Evolutionary conservation across 768 basidiomycete genomes (phyloP), one percentile per base, ranked within the genome.

Genomic region (Galerina marginata): DNA sequence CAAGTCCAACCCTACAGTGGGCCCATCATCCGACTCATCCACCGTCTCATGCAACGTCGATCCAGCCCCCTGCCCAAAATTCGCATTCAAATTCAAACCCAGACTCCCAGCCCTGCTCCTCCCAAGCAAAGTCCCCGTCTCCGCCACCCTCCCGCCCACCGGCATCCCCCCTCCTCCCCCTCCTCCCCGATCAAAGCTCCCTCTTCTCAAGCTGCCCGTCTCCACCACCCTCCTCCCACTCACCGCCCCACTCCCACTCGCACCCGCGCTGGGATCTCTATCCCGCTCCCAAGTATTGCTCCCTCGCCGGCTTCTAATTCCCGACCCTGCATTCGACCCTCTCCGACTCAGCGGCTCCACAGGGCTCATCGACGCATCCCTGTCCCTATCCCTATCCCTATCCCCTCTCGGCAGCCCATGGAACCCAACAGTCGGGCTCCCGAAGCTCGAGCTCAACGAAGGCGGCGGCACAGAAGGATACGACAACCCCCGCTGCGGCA

Each of bases 391-490:
- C 37, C 36, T 10, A 37, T 40, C 9, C n/a, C 37, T 33, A 33
- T 20, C 50, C 38, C 12, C 48, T 20, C 37, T 40, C 16, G 43
- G 58, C 58, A 59, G 29, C 7, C 45, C 51, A 53, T 65, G 60
- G 43, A 58, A 74, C 11, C 83, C 77, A 15, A 84, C 80, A 25
- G 79, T 80, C 7, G 90, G 88, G 5, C 88, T 89, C 12, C 92
- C 92, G 64, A 91, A 88, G 9, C 90, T 91, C 6, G 89, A 90
- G 5, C 89, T 90, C 26, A 92, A 73, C 1, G 90, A 91, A 3
- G 92, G 92, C 10, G 92, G 92, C 2, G 93, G 92, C 0, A 93
- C 93, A 6, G 87, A 88, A 0, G 92, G 92, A 66, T 95, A 95
- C 4, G 90, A 83, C 52, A 94, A 79, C 12, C 80, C 77, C 55